Evolutionary conservation across 345 rosid genomes (phyloP), one percentile per base, ranked within the genome.

Genomic region (Viola odorata): DNA sequence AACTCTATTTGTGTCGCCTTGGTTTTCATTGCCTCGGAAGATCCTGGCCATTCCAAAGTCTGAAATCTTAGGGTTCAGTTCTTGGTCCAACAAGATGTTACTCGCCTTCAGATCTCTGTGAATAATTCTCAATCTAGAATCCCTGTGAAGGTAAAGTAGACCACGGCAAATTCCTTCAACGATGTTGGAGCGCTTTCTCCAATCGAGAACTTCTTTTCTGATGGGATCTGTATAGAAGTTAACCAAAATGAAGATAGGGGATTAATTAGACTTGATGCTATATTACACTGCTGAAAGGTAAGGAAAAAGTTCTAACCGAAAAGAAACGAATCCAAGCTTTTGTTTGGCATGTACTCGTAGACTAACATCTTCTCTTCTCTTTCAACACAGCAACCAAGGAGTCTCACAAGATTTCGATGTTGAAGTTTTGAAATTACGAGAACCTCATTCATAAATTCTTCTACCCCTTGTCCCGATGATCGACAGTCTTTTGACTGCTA

Each of bases 401-500:
- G 72, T 51, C 65, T 68, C 53, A 73, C 82, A 7, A 73, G 68
- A 66, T 75, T 81, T 11, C 67, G 58, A 37, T 81, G 76, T 42
- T 77, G 82, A 12, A 82, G 73, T 42, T 79, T 63, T 0, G 75
- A 70, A n/a, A 82, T 74, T 11, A 77, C 72, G 37, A 50, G 55
- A 58, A 75, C 72, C 37, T 82, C 84, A 9, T 69, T 80, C 72
- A 57, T 60, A 55, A 79, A 79, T 58, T 82, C 80, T 61, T 68
- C 57, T 1, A 45, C 3, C 23, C 79, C 80, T 60, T 73, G 79
- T 12, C 72, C 69, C 0, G 79, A 76, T 16, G 61, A 55, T 15
- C 6, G 72, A 65, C 3, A 78, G 66, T 60, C 82, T 72, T 65
- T 78, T 81, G 10, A 78, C 75, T 1, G 81, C 82, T 53, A 73